A percentile compares a stretch with the other conserved stretches of the same genome.
Evolutionary conservation across 2,329 filamentous ascomycete species (phyloP).

Genomic region (Mycocentrospora acerina): DNA sequence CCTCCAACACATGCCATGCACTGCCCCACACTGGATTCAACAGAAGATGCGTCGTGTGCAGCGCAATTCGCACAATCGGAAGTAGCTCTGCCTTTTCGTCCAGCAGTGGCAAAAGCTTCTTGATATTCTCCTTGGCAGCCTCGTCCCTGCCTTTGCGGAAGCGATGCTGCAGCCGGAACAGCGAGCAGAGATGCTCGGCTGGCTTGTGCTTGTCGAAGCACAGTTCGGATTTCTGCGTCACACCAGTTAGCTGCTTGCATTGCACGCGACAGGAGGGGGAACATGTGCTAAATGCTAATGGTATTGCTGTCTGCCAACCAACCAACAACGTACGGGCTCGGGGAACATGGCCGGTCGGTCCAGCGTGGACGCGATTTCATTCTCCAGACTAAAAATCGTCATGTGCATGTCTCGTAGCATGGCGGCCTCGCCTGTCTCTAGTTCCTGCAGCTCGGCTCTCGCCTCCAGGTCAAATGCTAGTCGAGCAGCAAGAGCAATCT

Average conservation of each 20-base stretch:
- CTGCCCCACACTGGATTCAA: conserved; percentile 36
- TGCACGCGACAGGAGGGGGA: too few species aligned
- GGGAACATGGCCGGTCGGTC: conserved; percentile 39
- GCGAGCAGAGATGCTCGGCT: conserved; percentile 36
- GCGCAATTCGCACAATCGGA: conserved; percentile 29
- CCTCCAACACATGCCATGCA: conserved; percentile 34
- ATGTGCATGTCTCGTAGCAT: conserved; percentile 36
- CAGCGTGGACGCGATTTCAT: conserved; percentile 37
- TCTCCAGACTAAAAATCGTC: conserved; percentile 40
- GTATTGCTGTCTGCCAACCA: too few species aligned
- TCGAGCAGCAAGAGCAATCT: conserved; percentile 38
- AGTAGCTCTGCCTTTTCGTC: conserved; percentile 27
- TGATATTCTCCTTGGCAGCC: conserved; percentile 18
- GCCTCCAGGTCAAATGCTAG: conserved; percentile 35
- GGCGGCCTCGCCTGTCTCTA: conserved; percentile 19
- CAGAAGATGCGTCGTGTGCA: conserved; percentile 37
- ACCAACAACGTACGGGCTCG: conserved; percentile 30
- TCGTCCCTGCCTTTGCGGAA: conserved; percentile 37
- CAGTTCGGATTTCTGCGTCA: conserved; percentile 27
- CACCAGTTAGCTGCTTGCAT: conserved; percentile 6
- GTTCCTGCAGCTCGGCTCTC: conserved; percentile 28
- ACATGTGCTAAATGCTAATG: too few species aligned
- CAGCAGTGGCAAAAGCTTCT: conserved; percentile 25
- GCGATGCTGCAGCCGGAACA: conserved; percentile 38
- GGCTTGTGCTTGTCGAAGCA: conserved; percentile 30